Conservation (phyloP, 306 rosid species). For the Rosa lucieae region DNA sequence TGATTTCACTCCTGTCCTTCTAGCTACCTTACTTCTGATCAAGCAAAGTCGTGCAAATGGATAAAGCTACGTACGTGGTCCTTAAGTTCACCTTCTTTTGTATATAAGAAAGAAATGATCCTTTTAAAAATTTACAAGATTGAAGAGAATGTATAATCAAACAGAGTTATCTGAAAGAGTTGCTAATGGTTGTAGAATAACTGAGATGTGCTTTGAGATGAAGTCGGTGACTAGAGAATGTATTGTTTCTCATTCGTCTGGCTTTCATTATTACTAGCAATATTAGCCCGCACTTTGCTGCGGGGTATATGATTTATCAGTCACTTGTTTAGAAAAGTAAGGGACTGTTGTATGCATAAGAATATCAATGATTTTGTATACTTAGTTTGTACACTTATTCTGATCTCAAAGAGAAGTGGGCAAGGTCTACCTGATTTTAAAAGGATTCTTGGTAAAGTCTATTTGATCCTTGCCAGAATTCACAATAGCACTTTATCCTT, state of each 20-base stretch:
- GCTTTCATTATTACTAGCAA: not conserved
- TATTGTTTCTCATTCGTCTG: not conserved
- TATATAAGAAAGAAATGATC: not conserved
- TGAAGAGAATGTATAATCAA: not conserved
- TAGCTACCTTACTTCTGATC: slow-evolving; percentile 61
- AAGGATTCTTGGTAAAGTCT: too few species aligned
- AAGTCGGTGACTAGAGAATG: not conserved
- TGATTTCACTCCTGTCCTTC: slow-evolving; percentile 55
- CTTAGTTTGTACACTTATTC: too few species aligned
- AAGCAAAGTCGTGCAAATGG: slow-evolving; percentile 38
- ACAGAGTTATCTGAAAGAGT: not conserved
- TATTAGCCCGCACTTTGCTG: too few species aligned
- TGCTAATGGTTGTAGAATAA: not conserved
- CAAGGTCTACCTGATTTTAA: too few species aligned
- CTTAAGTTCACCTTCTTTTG: not conserved
- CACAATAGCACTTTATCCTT: too few species aligned
- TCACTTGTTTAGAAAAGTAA: too few species aligned
- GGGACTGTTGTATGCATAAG: too few species aligned
- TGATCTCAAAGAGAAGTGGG: too few species aligned
- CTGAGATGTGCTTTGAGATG: not conserved
- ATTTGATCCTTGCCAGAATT: too few species aligned
- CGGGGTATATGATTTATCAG: too few species aligned
- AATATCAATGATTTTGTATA: too few species aligned
- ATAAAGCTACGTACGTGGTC: slow-evolving; percentile 12
- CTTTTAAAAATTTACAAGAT: not conserved